Evolutionary conservation across 306 rosid genomes (phyloP).

Genomic region (Dryas drummondii): DNA sequence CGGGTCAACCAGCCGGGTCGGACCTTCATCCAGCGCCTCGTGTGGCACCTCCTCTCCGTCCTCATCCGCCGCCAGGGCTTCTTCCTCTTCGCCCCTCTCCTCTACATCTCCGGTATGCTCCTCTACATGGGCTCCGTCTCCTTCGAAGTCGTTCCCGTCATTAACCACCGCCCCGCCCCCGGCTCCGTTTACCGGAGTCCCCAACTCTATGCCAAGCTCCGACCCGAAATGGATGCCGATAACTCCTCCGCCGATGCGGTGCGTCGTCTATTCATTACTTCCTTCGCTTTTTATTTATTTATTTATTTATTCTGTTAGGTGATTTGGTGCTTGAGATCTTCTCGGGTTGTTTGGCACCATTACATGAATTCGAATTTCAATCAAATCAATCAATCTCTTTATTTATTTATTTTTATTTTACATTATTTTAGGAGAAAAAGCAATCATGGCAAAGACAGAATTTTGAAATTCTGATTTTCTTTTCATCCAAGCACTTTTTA

Average conservation of each 20-base stretch:
- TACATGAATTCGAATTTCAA: constrained; percentile 1
- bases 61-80: constrained; percentile 87
- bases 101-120: constrained; percentile 86
- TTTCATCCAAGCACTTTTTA: too few relatives aligned
- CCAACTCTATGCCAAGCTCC: constrained; percentile 60
- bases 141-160: constrained; percentile 66
- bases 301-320: not conserved
- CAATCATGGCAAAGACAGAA: not conserved
- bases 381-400: not conserved
- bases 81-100: constrained; percentile 92
- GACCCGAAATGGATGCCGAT: constrained; percentile 68
- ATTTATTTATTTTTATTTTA: not conserved
- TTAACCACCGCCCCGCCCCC: constrained; percentile 64
- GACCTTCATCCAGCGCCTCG: constrained; percentile 55
- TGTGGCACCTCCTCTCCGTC: constrained; percentile 68
- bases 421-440: not conserved
- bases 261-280: constrained; percentile 10
- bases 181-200: constrained; percentile 88
- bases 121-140: constrained; percentile 84
- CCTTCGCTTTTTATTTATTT: not conserved
- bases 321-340: constrained; percentile 2
- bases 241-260: constrained; percentile 81
- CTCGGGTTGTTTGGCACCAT: not conserved
- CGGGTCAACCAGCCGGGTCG: constrained; percentile 48
- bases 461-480: not conserved